A percentile compares a stretch with the other conserved stretches of the same genome.
Evolutionary conservation across 495 filamentous ascomycete genomes (phyloP).

Genomic region (Amphirosellinia nigrospora): DNA sequence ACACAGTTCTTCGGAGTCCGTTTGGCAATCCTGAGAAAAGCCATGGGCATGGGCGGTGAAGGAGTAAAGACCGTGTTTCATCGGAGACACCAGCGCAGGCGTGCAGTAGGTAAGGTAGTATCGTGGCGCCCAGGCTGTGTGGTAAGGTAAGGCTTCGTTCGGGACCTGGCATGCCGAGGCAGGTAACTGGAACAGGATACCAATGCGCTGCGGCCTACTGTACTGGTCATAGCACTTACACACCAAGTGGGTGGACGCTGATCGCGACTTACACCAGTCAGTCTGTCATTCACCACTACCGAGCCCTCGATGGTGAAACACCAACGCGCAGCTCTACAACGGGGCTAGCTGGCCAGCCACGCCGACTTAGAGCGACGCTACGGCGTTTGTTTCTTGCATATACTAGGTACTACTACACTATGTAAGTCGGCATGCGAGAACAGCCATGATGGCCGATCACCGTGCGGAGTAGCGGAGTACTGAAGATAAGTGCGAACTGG

Average conservation of each 20-base stretch:
- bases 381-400: slow-evolving; percentile 9
- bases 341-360: neutral
- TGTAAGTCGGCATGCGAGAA: neutral
- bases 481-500: neutral
- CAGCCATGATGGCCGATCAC: slow-evolving; percentile 6
- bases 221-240: too few species aligned
- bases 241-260: neutral
- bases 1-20: slow-evolving; percentile 1
- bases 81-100: neutral
- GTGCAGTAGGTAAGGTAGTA: neutral
- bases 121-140: slow-evolving; percentile 2
- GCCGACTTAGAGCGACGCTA: neutral
- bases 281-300: neutral
- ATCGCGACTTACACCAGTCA: neutral
- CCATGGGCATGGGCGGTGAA: neutral
- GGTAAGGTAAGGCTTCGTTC: neutral
- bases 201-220: neutral
- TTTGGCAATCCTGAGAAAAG: slow-evolving; percentile 1
- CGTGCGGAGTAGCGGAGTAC: too few species aligned
- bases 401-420: neutral
- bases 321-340: neutral
- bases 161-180: neutral
- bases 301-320: neutral
- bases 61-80: slow-evolving; percentile 4
- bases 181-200: neutral